A percentile compares a stretch with the other conserved stretches of the same genome.
These are phyloP conservation scores for Thermomucor indicae-seudaticae DNA, from an alignment of 371 early-diverging fungal species.

Conservation along the genomic window DNA sequence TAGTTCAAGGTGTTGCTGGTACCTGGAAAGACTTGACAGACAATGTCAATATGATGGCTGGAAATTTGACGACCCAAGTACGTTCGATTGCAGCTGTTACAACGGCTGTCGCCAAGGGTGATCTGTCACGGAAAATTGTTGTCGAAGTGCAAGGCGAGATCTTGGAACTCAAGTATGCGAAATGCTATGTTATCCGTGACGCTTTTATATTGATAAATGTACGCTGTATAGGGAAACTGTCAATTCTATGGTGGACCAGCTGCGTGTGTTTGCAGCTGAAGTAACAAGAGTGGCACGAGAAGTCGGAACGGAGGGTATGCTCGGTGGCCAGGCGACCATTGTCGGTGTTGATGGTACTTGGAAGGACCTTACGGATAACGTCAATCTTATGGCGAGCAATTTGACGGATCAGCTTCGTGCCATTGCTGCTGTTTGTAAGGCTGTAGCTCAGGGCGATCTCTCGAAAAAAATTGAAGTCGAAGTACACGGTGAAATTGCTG, in stretches of 20 bases:
- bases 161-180: constrained; percentile 29
- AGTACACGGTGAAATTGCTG: constrained; percentile 32
- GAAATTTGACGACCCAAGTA: constrained; percentile 52
- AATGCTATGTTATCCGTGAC: too few species aligned
- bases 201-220: too few species aligned
- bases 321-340: constrained; percentile 57
- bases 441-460: constrained; percentile 52
- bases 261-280: constrained; percentile 51
- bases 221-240: constrained; percentile 18
- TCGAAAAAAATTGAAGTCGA: constrained; percentile 29
- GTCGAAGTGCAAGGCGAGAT: constrained; percentile 35
- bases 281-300: constrained; percentile 58
- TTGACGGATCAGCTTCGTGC: constrained; percentile 48
- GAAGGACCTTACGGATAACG: constrained; percentile 60
- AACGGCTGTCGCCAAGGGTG: constrained; percentile 52
- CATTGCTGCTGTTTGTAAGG: constrained; percentile 52
- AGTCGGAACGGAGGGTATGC: constrained; percentile 62
- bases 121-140: constrained; percentile 33
- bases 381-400: constrained; percentile 54
- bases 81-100: constrained; percentile 48
- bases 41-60: constrained; percentile 54
- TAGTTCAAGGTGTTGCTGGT: constrained; percentile 42
- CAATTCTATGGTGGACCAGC: constrained; percentile 22
- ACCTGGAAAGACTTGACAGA: constrained; percentile 63
- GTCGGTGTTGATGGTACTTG: constrained; percentile 50